phyloP scores from a whole-genome alignment of 176 grass and related monocot species.

The Aegilops sharonensis region DNA sequence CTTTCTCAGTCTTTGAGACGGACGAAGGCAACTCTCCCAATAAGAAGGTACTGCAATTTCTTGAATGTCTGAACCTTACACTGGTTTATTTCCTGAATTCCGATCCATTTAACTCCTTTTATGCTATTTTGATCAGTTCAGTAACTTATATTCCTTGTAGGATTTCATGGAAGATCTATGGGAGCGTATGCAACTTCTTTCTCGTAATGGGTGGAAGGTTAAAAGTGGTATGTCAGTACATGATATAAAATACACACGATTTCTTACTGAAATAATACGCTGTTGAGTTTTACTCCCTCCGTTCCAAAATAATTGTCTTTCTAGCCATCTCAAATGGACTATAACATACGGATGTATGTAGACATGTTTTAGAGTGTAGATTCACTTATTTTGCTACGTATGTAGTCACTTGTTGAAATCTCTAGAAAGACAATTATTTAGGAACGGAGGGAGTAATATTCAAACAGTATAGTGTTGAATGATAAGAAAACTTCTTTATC shows the following conservation, averaged over 20 bases:
- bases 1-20: conserved; percentile 81
- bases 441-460: neutral
- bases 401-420: too few relatives aligned
- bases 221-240: conserved; percentile 85
- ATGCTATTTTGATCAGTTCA: conserved; percentile 15
- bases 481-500: conserved; percentile 4
- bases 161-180: conserved; percentile 99
- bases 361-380: too few relatives aligned
- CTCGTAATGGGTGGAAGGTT: conserved; percentile 82
- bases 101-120: neutral
- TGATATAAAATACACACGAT: conserved; percentile 3
- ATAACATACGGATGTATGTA: too few relatives aligned
- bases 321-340: too few relatives aligned
- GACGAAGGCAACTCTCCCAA: conserved; percentile 69
- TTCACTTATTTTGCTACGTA: too few relatives aligned
- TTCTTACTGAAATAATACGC: conserved; percentile 9
- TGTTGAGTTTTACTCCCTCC: neutral
- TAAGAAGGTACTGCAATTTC: conserved; percentile 67
- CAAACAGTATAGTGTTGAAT: conserved; percentile 4
- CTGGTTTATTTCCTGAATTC: conserved; percentile 31
- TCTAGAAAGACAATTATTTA: too few relatives aligned
- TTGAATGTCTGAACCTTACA: conserved; percentile 1
- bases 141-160: conserved; percentile 41
- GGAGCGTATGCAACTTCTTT: conserved; percentile 85
- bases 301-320: too few relatives aligned